These are phyloP conservation scores for Zoysia matrella DNA, from an alignment of 202 grass and related monocot genomes.

Conservation along the genomic window DNA sequence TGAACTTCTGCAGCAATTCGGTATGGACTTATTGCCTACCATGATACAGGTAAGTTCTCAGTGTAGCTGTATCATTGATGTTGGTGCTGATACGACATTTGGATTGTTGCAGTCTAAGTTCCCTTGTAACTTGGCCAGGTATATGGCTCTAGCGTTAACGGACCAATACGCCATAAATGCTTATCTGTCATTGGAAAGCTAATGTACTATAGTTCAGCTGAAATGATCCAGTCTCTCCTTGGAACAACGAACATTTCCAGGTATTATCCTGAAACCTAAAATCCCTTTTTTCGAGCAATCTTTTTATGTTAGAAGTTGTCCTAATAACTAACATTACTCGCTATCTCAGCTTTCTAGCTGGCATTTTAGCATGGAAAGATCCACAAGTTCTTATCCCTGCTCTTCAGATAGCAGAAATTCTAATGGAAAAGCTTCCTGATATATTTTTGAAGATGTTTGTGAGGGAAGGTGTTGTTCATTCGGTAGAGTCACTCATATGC, in stretches of 20 bases:
- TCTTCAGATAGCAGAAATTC: constrained; percentile 83
- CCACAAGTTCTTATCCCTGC: constrained; percentile 83
- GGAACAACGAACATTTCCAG: constrained; percentile 87
- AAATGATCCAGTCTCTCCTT: constrained; percentile 79
- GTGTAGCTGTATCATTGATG: constrained; percentile 25
- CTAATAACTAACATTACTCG: neutral
- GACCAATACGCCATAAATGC: constrained; percentile 75
- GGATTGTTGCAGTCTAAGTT: constrained; percentile 5
- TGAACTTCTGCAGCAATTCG: constrained; percentile 90
- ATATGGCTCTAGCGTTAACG: constrained; percentile 82
- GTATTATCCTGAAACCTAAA: constrained; percentile 36
- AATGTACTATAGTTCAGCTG: constrained; percentile 87
- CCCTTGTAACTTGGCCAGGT: constrained; percentile 57
- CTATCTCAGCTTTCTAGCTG: constrained; percentile 79
- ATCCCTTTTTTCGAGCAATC: neutral
- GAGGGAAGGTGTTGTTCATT: constrained; percentile 94
- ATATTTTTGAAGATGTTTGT: constrained; percentile 91
- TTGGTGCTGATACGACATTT: constrained; percentile 11
- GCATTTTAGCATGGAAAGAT: constrained; percentile 91
- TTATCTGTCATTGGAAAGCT: constrained; percentile 81
- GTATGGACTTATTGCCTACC: constrained; percentile 80
- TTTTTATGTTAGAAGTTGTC: constrained; percentile 24
- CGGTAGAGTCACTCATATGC: constrained; percentile 74
- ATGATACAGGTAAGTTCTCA: constrained; percentile 67
- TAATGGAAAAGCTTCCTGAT: constrained; percentile 88